A percentile compares a stretch with the other conserved stretches of the same genome.
These are phyloP conservation scores for Tripterygium wilfordii DNA, from an alignment of 177 flowering plant species.

Conservation along the genomic window DNA sequence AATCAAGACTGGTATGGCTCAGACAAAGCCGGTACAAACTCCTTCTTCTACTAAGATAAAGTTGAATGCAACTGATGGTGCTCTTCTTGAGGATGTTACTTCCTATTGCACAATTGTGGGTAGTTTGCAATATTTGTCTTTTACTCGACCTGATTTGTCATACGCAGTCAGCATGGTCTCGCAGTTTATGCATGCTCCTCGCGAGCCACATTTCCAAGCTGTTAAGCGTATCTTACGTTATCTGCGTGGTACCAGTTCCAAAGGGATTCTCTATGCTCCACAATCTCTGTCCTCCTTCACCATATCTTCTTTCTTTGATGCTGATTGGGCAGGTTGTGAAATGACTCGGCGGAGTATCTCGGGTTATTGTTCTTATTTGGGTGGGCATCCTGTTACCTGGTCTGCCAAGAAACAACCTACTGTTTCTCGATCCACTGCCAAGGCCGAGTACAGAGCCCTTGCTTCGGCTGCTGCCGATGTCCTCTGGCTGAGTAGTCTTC, in stretches of 20 bases:
- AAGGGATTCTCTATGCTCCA: not conserved
- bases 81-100: slow-evolving; percentile 3
- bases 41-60: not conserved
- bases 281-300: not conserved
- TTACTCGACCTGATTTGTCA: too few species aligned
- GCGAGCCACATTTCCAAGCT: not conserved
- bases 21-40: slow-evolving; percentile 1
- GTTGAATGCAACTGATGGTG: not conserved
- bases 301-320: not conserved
- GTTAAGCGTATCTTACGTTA: slow-evolving; percentile 10
- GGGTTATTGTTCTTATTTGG: slow-evolving; percentile 1
- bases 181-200: slow-evolving; percentile 13
- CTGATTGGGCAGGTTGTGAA: too few species aligned
- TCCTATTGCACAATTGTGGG: slow-evolving; percentile 12
- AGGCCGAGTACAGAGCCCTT: not conserved
- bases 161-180: slow-evolving; percentile 9
- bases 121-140: slow-evolving; percentile 7
- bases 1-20: not conserved
- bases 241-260: not conserved
- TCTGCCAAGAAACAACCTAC: slow-evolving; percentile 4
- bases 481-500: not conserved
- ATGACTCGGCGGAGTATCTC: not conserved
- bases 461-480: not conserved
- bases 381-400: slow-evolving; percentile 4
- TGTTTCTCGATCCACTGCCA: slow-evolving; percentile 7